Base-by-base conservation (phyloP, 495 filamentous ascomycete species). In the Apiosordaria backusii region DNA sequence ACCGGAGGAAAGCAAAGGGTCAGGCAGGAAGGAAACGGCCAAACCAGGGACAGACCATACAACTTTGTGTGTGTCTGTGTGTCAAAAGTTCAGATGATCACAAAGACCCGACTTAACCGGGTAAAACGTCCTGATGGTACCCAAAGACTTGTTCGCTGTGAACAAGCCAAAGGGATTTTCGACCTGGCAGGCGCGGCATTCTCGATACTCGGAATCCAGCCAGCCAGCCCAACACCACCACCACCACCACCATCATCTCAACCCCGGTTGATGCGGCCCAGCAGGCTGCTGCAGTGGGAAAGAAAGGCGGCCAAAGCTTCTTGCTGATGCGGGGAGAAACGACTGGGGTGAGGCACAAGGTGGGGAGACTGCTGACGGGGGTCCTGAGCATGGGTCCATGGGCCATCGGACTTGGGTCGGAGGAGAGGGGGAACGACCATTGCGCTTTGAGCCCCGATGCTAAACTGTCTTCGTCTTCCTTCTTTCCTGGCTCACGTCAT, bases 161-260 rank as follows among this genome's bases (percentile, higher is more conserved):
- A 16, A 13, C 58, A 53, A 25, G 60, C 15, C 52, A 57, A 64
- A 57, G 57, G 60, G 60, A 69, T 63, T 70, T 59, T 70, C 60
- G 57, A 59, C 16, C 57, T 66, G 72, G 64, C 66, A 73, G 67
- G 50, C 69, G 68, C 69, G 74, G 74, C 69, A 76, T 71, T 72
- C 35, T 45, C 35, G 35, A 45, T 45, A 45, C 35, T 45, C 35
- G 16, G 35, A 45, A 18, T 45, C 35, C 35, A 45, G 35, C 35
- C 35, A 35, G 29, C 29, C 3, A 45, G 35, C 35, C 13, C 35
- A 45, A 0, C 35, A 45, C 35, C 35, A 45, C 35, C 35, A 45
- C 35, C 35, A 45, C 53, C 52, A 61, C 26, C 64, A 22, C 53
- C 40, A 66, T 18, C 50, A 57, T 18, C 26, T 23, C 35, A 45